A percentile compares a stretch with the other conserved stretches of the same genome.
Conservation (phyloP, 805 yeast genomes). For the Tetrapisispora namnaoensis region DNA sequence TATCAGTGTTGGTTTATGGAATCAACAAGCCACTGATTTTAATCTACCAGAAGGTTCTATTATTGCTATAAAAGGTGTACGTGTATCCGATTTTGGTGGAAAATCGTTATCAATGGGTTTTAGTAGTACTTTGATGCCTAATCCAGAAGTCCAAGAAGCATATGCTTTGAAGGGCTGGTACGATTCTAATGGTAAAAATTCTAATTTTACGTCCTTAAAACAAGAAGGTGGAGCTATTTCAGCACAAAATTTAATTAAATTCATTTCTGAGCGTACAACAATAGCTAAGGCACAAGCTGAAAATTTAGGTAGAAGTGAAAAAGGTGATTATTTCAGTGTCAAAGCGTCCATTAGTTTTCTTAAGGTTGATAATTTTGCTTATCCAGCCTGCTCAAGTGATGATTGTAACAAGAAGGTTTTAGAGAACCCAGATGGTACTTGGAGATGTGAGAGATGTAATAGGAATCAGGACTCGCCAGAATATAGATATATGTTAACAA, state of each 20-base stretch:
- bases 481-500: slow-evolving; percentile 71
- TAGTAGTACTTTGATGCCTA: slow-evolving; percentile 61
- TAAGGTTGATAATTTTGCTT: slow-evolving; percentile 67
- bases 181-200: slow-evolving; percentile 63
- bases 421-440: slow-evolving; percentile 60
- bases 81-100: slow-evolving; percentile 82
- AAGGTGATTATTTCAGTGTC: slow-evolving; percentile 66
- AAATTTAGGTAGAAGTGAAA: slow-evolving; percentile 63
- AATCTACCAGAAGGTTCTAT: slow-evolving; percentile 65
- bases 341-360: slow-evolving; percentile 68
- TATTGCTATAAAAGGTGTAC: slow-evolving; percentile 86
- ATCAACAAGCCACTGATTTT: slow-evolving; percentile 74
- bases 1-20: slow-evolving; percentile 82
- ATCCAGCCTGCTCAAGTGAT: slow-evolving; percentile 77
- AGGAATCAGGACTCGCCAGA: slow-evolving; percentile 55
- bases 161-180: slow-evolving; percentile 91
- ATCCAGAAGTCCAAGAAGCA: slow-evolving; percentile 87
- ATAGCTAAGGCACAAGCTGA: slow-evolving; percentile 56
- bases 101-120: slow-evolving; percentile 73
- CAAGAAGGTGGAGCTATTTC: slow-evolving; percentile 35
- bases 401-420: slow-evolving; percentile 79
- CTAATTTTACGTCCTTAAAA: slow-evolving; percentile 52
- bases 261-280: slow-evolving; percentile 50
- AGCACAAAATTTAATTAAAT: slow-evolving; percentile 31
- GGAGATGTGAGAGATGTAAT: slow-evolving; percentile 94